Evolutionary conservation across 106 monocot species (phyloP).

Genomic region (Allium fistulosum): DNA sequence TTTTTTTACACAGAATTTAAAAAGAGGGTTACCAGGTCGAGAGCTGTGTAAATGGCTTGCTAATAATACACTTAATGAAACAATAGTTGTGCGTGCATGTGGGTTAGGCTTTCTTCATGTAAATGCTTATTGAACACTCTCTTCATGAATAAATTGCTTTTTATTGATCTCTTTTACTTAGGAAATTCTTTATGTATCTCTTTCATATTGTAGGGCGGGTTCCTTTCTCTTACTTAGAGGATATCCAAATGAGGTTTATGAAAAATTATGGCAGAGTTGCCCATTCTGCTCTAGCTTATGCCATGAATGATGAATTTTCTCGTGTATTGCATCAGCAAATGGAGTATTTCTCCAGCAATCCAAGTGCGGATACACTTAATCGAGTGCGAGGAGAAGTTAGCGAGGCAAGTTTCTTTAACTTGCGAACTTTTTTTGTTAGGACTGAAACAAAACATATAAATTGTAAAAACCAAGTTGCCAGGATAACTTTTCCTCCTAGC

Average conservation of each 20-base stretch:
- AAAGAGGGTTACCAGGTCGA: too few relatives aligned
- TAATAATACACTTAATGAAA: too few relatives aligned
- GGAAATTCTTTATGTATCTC: background rate
- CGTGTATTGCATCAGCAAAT: conserved; percentile 97
- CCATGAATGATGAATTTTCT: conserved; percentile 99
- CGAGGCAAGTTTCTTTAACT: conserved; percentile 51
- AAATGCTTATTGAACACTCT: too few relatives aligned
- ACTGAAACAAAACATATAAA: too few relatives aligned
- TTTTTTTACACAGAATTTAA: too few relatives aligned
- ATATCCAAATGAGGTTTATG: conserved; percentile 97
- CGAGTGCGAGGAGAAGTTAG: conserved; percentile 83
- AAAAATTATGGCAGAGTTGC: conserved; percentile 89
- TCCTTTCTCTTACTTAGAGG: conserved; percentile 92
- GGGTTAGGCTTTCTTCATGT: too few relatives aligned
- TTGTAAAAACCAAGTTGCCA: too few relatives aligned
- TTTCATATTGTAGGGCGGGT: conserved; percentile 56
- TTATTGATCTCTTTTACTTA: background rate
- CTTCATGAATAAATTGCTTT: background rate
- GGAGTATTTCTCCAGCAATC: conserved; percentile 91
- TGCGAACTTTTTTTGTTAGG: background rate
- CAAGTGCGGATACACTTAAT: conserved; percentile 78
- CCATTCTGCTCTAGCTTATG: conserved; percentile 84
- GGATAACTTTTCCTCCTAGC: too few relatives aligned
- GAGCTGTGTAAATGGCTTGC: too few relatives aligned
- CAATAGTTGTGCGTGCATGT: too few relatives aligned